Base-by-base conservation (phyloP, 1,139 yeast genomes). In the Debaryomyces coudertii region DNA sequence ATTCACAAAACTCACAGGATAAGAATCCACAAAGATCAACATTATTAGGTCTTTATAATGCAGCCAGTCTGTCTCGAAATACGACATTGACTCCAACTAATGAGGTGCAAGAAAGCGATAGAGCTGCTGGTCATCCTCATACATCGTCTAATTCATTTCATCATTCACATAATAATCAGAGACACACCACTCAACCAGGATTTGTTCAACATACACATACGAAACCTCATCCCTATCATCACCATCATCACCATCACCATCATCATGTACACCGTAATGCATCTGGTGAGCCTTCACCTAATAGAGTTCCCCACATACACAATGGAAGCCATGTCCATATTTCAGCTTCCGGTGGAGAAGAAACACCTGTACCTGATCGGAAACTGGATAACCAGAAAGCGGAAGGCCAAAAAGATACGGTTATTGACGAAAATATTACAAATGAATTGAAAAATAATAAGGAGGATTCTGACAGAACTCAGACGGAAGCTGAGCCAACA, bases 181-280 rank as follows among this genome's bases (percentile, higher is more conserved):
- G 22, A 29, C 33, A 29, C 11, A 15, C 15, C 14, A 29, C 33
- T 9, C 40, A 25, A 8, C 8, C 20, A 4, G 16, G n/a, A 15
- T 11, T 9, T 28, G 40, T 47, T 24, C 53, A 56, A 4, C 57
- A 53, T 39, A 44, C 49, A 8, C 54, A 54, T 28, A 20, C 49
- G 4, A 46, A 46, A n/a, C 51, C 39, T 25, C 47, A 42, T 18
- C 47, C 37, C 12, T 52, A 45, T 16, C 49, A 45, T 28, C 56
- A 51, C 33, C 55, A 48, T 31, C 58, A 50, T 39, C 52, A 52
- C 20, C 58, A 50, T 39, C 52, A 52, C 20, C 54, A 49, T 20
- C 54, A 49, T 34, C 53, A 47, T 25, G 48, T 44, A 14, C 53
- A 33, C 30, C 47, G 43, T 36, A 22, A 36, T 20, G 24, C 34